Conservation (phyloP, 257 asterid species). For the Rauvolfia tetraphylla region DNA sequence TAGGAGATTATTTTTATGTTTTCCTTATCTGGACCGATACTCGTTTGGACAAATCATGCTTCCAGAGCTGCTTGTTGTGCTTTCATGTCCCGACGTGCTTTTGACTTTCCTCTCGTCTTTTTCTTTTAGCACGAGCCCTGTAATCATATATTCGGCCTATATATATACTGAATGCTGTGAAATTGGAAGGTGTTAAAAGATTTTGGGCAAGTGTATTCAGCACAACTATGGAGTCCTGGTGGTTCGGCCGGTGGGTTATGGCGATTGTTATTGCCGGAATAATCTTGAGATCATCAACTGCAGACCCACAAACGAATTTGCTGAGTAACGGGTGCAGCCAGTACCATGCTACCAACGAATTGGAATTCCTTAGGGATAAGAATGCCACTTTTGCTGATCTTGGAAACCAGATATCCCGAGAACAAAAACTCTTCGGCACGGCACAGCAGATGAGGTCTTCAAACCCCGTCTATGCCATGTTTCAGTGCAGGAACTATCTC, state of each 20-base stretch:
- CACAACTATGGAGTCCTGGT: constrained; percentile 1
- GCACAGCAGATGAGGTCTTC: constrained; percentile 51
- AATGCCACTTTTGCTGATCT: constrained; percentile 61
- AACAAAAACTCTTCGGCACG: constrained; percentile 51
- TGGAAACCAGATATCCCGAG: constrained; percentile 44
- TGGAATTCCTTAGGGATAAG: constrained; percentile 45
- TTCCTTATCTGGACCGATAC: no score
- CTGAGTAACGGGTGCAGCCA: constrained; percentile 70
- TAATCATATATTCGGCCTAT: no score
- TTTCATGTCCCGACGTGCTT: no score
- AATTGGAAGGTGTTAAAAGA: not conserved
- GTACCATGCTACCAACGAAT: constrained; percentile 45
- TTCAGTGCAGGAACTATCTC: constrained; percentile 70
- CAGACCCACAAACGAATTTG: constrained; percentile 60
- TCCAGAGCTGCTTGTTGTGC: no score
- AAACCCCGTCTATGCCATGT: constrained; percentile 73
- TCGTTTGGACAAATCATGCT: no score
- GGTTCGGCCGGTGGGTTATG: constrained; percentile 11
- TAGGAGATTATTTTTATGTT: no score
- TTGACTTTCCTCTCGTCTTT: no score
- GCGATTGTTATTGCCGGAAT: constrained; percentile 14
- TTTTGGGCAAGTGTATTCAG: not conserved
- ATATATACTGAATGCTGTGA: not conserved
- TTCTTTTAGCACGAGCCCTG: not conserved
- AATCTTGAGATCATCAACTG: constrained; percentile 14